Conservation (phyloP, 495 filamentous ascomycete genomes). For the Eremomyces bilateralis region DNA sequence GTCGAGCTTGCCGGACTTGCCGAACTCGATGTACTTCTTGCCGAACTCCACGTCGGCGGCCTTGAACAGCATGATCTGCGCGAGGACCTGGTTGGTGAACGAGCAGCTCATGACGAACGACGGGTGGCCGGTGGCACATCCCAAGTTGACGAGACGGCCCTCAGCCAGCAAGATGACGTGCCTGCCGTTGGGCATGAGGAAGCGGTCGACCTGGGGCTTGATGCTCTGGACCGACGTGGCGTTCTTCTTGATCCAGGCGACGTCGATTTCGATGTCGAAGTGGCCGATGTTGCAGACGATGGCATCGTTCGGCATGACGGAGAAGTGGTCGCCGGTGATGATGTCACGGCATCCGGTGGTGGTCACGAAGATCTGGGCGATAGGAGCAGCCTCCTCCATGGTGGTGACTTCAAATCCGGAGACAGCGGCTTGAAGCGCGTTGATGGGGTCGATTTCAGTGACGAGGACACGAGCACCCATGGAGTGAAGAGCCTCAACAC, state of each 20-base stretch:
- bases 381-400: conserved; percentile 80
- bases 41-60: conserved; percentile 67
- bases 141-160: conserved; percentile 95
- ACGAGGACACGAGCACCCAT: conserved; percentile 96
- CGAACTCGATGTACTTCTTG: conserved; percentile 89
- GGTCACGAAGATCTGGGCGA: conserved; percentile 96
- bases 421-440: conserved; percentile 95
- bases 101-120: conserved; percentile 99
- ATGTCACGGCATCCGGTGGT: conserved; percentile 99
- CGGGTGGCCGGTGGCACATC: conserved; percentile 96
- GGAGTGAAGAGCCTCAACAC: conserved; percentile 78
- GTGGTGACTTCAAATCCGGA: conserved; percentile 90
- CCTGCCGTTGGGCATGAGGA: conserved; percentile 76
- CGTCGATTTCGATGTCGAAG: conserved; percentile 99
- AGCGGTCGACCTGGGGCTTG: conserved; percentile 99
- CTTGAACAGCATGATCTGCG: conserved; percentile 97
- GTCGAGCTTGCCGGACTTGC: conserved; percentile 69
- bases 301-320: conserved; percentile 93
- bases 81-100: conserved; percentile 99
- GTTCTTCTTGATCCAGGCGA: conserved; percentile 98
- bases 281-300: conserved; percentile 99
- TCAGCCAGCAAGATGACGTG: conserved; percentile 97
- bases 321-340: conserved; percentile 76
- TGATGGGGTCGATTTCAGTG: conserved; percentile 98
- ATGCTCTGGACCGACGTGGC: conserved; percentile 84